Evolutionary conservation across 805 yeast species (phyloP).

Genomic region (Schwanniomyces polymorphus): DNA sequence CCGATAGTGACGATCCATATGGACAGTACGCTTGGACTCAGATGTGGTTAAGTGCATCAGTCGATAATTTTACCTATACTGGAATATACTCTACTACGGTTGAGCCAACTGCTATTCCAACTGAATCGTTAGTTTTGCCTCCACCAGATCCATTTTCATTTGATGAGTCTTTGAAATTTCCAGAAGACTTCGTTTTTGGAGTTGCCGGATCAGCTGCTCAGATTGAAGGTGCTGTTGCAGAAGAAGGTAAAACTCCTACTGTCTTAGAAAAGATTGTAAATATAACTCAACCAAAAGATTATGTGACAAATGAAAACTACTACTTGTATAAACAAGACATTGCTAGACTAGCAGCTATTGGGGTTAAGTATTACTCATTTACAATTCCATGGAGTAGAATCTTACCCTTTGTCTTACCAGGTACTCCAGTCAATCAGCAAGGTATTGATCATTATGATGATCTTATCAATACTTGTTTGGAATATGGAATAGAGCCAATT

Average conservation of each 20-base stretch:
- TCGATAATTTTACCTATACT: slow-evolving; percentile 12
- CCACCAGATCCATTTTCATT: slow-evolving; percentile 15
- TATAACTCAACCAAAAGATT: slow-evolving; percentile 15
- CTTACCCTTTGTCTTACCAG: slow-evolving; percentile 27
- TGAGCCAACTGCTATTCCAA: slow-evolving; percentile 16
- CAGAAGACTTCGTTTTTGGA: slow-evolving; percentile 20
- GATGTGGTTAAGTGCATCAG: slow-evolving; percentile 12
- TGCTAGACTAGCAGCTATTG: slow-evolving; percentile 28
- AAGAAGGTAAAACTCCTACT: slow-evolving; percentile 30
- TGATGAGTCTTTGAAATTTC: slow-evolving; percentile 12
- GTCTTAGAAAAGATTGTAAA: slow-evolving; percentile 21
- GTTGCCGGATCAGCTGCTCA: slow-evolving; percentile 35
- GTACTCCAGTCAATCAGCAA: slow-evolving; percentile 27
- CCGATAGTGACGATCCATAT: slow-evolving; percentile 18
- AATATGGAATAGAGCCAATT: slow-evolving; percentile 22
- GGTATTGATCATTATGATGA: slow-evolving; percentile 24
- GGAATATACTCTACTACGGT: slow-evolving; percentile 14
- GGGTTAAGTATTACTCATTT: slow-evolving; percentile 29
- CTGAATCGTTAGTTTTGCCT: slow-evolving; percentile 11
- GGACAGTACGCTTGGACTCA: slow-evolving; percentile 20
- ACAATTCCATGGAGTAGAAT: slow-evolving; percentile 36
- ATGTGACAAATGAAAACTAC: slow-evolving; percentile 28
- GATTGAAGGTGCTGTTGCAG: slow-evolving; percentile 35
- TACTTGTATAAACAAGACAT: slow-evolving; percentile 32
- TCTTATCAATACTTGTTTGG: slow-evolving; percentile 17